Evolutionary conservation across 345 rosid genomes (phyloP).

Genomic region (Citrus cavaleriei): DNA sequence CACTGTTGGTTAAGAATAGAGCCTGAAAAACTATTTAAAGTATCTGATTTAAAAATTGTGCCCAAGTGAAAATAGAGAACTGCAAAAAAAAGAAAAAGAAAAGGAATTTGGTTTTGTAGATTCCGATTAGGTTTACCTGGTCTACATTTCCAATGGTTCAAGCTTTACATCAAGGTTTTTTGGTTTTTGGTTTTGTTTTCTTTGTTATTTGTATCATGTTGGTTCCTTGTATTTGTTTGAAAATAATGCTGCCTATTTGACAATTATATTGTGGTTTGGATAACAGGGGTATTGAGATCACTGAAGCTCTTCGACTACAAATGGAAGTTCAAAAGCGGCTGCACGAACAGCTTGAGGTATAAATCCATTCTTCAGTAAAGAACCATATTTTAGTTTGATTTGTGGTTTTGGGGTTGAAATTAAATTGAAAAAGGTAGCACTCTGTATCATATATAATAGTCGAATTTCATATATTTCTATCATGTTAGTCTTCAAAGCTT

Average conservation of each 20-base stretch:
- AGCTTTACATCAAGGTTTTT: background rate
- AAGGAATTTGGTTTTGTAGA: background rate
- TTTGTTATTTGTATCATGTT: background rate
- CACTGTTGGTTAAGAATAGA: background rate
- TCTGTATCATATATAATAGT: background rate
- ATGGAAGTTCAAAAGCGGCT: slow-evolving; percentile 88
- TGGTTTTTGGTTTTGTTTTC: too few relatives aligned
- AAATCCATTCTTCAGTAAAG: slow-evolving; percentile 7
- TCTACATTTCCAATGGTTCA: background rate
- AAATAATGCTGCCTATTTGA: too few relatives aligned
- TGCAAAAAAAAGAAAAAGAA: background rate
- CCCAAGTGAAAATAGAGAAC: background rate
- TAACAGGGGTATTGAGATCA: slow-evolving; percentile 65
- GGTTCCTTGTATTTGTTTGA: background rate
- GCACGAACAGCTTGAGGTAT: slow-evolving; percentile 97
- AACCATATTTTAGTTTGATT: background rate
- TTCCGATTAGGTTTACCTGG: background rate
- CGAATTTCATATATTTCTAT: background rate
- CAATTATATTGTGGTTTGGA: slow-evolving; percentile 9
- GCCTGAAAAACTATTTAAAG: background rate
- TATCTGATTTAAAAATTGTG: background rate
- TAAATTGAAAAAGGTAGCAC: background rate
- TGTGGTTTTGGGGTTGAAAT: background rate
- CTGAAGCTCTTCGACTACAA: slow-evolving; percentile 86
- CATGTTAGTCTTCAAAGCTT: background rate